Evolutionary conservation across 148 eudicot species (phyloP), one percentile per base, ranked within the genome.

Genomic region (Spergularia bocconei): DNA sequence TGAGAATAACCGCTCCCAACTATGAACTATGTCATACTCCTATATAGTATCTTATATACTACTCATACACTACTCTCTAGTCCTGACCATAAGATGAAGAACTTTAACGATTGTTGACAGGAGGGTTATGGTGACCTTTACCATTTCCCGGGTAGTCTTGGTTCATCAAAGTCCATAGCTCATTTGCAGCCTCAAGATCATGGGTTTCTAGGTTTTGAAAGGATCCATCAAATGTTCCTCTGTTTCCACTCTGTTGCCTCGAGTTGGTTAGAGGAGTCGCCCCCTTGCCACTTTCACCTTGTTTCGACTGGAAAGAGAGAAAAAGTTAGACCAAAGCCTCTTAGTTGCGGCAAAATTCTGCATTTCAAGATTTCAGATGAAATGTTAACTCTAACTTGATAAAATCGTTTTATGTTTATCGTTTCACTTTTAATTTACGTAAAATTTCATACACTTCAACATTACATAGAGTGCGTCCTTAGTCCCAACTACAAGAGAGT

Each of bases 91-190:
- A 73, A 57, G 50, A 8, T 25, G 13, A 59, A 48, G 11, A 77
- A 73, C 13, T 16, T 70, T 63, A 80, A 73, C 69, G 74, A 52
- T 81, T 81, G 70, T 81, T 76, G 63, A 62, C 66, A 15, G 83
- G 83, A 72, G 83, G 80, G 36, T 76, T 76, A 53, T 63, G 83
- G 16, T 19, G 69, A 67, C 50, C 70, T 36, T 62, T 47, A 14
- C 83, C 83, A 60, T 76, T 65, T 57, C 79, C 77, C 0, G 64
- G 80, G 58, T 81, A 81, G 80, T 81, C 77, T 72, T 38, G 67
- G 23, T 67, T 61, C 77, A 76, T 72, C 70, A 81, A 67, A 21
- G 83, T 72, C 83, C 80, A 81, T n/a, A 66, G 51, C 63, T 81
- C 83, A 72, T 72, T 71, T 4, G 25, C 69, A 6, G 57, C 83